Conservation (phyloP, 345 rosid species). For the Gossypium australe region DNA sequence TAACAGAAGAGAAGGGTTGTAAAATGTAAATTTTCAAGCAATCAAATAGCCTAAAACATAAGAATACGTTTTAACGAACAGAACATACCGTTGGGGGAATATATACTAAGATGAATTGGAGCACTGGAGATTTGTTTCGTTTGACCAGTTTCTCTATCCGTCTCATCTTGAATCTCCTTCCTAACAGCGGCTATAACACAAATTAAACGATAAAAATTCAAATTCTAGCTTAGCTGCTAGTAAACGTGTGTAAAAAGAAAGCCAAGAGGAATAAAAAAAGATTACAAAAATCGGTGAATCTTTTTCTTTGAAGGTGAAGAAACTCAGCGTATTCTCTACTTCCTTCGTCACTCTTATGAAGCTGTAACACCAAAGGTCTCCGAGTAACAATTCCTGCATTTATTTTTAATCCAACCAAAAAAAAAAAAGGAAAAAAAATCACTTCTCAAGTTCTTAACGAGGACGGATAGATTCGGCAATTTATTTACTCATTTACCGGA, state of each 20-base stretch:
- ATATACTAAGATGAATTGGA: slow-evolving; percentile 97
- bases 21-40: not conserved
- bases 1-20: not conserved
- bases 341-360: slow-evolving; percentile 92
- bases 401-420: not conserved
- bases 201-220: not conserved
- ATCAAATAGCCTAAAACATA: not conserved
- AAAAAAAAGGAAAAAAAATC: not conserved
- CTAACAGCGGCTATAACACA: slow-evolving; percentile 76
- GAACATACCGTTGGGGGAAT: slow-evolving; percentile 72
- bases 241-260: not conserved
- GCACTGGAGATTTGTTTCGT: slow-evolving; percentile 83
- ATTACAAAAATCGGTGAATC: slow-evolving; percentile 84
- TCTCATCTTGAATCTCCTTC: slow-evolving; percentile 98
- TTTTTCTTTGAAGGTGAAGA: slow-evolving; percentile 81
- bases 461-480: not conserved
- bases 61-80: not conserved
- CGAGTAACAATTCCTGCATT: slow-evolving; percentile 87
- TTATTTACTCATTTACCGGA: slow-evolving; percentile 48
- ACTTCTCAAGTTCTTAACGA: not conserved
- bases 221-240: not conserved
- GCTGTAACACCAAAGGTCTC: slow-evolving; percentile 96
- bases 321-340: slow-evolving; percentile 93
- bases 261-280: not conserved
- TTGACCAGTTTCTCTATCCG: slow-evolving; percentile 97